Percentiles rank a stretch among this genome's conserved stretches.
Evolutionary conservation across 2,329 filamentous ascomycete genomes (phyloP).

Genomic region (Pseudogymnoascus sp.): DNA sequence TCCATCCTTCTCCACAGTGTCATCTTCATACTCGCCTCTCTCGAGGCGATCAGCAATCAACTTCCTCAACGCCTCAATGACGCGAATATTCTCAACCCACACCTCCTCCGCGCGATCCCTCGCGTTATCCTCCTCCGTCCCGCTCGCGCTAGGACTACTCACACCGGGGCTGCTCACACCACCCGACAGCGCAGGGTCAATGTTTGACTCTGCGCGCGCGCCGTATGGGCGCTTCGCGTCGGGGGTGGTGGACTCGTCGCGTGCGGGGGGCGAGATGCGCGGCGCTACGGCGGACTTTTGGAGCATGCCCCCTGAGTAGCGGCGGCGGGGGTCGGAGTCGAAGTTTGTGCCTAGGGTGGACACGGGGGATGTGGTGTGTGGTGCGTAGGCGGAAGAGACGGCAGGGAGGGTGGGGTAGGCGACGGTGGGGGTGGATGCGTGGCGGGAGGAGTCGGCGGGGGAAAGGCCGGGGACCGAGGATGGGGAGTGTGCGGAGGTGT

Average conservation of each 20-base stretch:
- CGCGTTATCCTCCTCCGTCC: constrained; percentile 43
- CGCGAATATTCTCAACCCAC: constrained; percentile 59
- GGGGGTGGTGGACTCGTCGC: constrained; percentile 20
- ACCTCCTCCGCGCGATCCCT: constrained; percentile 54
- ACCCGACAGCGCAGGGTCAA: constrained; percentile 27
- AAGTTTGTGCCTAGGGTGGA: constrained; percentile 64
- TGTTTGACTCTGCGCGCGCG: constrained; percentile 25
- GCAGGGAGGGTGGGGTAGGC: constrained; percentile 71
- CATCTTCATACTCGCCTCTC: constrained; percentile 42
- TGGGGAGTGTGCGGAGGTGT: constrained; percentile 70
- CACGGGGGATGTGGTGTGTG: constrained; percentile 56
- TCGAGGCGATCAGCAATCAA: constrained; percentile 51
- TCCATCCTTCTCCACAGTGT: constrained; percentile 18
- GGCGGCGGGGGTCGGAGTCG: constrained; percentile 53
- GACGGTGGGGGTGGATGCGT: constrained; percentile 49
- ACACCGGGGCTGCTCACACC: constrained; percentile 25
- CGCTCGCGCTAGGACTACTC: constrained; percentile 48
- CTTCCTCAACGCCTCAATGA: constrained; percentile 53
- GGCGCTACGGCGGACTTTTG: constrained; percentile 46
- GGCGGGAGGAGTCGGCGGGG: constrained; percentile 47
- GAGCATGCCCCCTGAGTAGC: constrained; percentile 59
- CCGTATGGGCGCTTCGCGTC: constrained; percentile 35
- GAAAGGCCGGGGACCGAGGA: constrained; percentile 53
- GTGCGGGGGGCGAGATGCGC: constrained; percentile 28
- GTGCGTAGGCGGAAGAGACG: constrained; percentile 59